These are phyloP conservation scores for Colletotrichum plurivorum DNA, from an alignment of 2,329 filamentous ascomycete genomes.

Conservation along the genomic window DNA sequence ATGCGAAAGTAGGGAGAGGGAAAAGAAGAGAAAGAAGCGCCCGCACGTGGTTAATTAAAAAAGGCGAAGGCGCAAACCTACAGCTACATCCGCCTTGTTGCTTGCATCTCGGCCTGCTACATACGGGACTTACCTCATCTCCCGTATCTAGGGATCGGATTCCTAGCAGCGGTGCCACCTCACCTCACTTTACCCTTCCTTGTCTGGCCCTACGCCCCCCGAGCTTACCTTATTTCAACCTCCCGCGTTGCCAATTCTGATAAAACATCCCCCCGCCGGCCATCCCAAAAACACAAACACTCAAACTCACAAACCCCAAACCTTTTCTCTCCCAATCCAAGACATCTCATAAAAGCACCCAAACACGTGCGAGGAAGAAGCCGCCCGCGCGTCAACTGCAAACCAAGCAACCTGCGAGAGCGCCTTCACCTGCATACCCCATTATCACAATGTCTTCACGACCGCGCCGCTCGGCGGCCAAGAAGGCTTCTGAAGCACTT, in stretches of 20 bases:
- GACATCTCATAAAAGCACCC: slow-evolving; percentile 18
- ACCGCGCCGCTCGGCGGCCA: slow-evolving; percentile 61
- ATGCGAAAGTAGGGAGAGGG: not conserved
- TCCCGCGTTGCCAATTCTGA: slow-evolving; percentile 34
- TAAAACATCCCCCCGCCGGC: slow-evolving; percentile 23
- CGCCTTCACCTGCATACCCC: slow-evolving; percentile 15
- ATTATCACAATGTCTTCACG: slow-evolving; percentile 59
- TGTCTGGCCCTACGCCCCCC: slow-evolving; percentile 28
- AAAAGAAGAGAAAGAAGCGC: slow-evolving; percentile 2
- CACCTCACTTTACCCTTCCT: slow-evolving; percentile 33
- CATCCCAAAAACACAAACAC: slow-evolving; percentile 21
- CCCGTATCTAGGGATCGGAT: slow-evolving; percentile 39
- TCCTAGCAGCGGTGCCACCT: slow-evolving; percentile 40
- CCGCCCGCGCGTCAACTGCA: slow-evolving; percentile 9
- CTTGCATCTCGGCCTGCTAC: slow-evolving; percentile 35
- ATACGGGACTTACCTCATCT: slow-evolving; percentile 39
- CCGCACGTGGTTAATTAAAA: slow-evolving; percentile 24
- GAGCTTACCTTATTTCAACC: slow-evolving; percentile 41
- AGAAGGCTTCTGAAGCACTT: slow-evolving; percentile 59
- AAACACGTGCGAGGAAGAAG: slow-evolving; percentile 11
- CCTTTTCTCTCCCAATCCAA: slow-evolving; percentile 19
- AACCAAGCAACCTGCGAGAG: slow-evolving; percentile 18
- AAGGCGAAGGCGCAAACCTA: slow-evolving; percentile 33
- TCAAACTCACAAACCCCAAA: slow-evolving; percentile 7
- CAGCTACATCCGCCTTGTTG: slow-evolving; percentile 15